Evolutionary conservation across 192 early-diverging fungal species (phyloP).

Genomic region (Fimicolochytrium jonesii): DNA sequence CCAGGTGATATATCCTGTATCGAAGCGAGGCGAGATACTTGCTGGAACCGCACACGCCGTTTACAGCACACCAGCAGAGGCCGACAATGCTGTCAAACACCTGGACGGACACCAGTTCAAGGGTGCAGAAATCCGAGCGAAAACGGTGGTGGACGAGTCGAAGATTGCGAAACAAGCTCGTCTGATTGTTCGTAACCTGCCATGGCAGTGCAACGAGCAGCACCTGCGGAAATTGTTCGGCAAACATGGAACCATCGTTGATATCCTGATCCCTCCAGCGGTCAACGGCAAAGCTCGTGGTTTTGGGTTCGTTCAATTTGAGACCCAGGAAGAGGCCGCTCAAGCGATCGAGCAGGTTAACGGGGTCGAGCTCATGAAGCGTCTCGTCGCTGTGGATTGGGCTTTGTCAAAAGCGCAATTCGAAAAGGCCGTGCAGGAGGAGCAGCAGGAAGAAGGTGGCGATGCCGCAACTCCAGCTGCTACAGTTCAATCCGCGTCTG

Average conservation of each 20-base stretch:
- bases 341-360: constrained; percentile 58
- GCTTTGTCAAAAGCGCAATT: constrained; percentile 73
- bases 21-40: constrained; percentile 37
- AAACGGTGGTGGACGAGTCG: constrained; percentile 6
- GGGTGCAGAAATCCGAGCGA: constrained; percentile 45
- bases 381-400: constrained; percentile 81
- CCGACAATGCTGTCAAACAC: constrained; percentile 51
- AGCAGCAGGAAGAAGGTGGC: constrained; percentile 30
- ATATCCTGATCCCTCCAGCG: constrained; percentile 71
- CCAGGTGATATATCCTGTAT: constrained; percentile 61
- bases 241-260: constrained; percentile 63
- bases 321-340: constrained; percentile 63
- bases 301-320: constrained; percentile 89
- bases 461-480: not conserved
- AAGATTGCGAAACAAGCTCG: constrained; percentile 59
- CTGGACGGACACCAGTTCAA: constrained; percentile 77
- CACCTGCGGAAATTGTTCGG: constrained; percentile 64
- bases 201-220: constrained; percentile 52
- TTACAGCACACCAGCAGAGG: constrained; percentile 41
- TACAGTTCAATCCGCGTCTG: not conserved
- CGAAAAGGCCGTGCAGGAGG: constrained; percentile 19
- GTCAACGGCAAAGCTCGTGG: constrained; percentile 73
- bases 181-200: constrained; percentile 84
- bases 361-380: constrained; percentile 61
- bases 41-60: constrained; percentile 38